Evolutionary conservation across 768 basidiomycete species (phyloP).

Genomic region (Kwoniella newhampshirensis): DNA sequence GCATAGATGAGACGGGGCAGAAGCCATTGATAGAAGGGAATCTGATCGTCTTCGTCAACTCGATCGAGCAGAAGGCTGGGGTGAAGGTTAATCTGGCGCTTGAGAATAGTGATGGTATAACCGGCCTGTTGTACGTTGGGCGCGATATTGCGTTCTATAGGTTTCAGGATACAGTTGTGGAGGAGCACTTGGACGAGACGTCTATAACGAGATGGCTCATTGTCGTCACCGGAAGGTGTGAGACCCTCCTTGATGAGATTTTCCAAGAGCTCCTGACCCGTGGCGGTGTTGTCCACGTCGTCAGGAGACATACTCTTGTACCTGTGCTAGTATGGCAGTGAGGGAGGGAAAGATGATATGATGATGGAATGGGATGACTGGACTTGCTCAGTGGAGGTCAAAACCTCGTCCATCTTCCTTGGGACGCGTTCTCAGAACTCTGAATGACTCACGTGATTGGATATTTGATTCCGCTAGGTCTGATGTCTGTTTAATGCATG

Average conservation of each 20-base stretch:
- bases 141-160: constrained; percentile 9
- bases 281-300: constrained; percentile 9
- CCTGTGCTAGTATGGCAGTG: constrained; percentile 3
- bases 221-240: constrained; percentile 16
- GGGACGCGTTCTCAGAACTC: no score
- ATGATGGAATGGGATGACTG: constrained; percentile 3
- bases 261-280: constrained; percentile 28
- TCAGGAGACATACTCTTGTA: constrained; percentile 5
- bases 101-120: constrained; percentile 39
- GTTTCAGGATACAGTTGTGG: constrained; percentile 36
- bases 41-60: neutral
- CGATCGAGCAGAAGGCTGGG: constrained; percentile 29
- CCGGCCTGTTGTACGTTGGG: constrained; percentile 13
- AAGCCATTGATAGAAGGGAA: constrained; percentile 46
- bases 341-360: neutral
- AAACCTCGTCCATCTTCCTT: no score
- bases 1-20: constrained; percentile 35
- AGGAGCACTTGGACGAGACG: constrained; percentile 38
- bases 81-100: constrained; percentile 23
- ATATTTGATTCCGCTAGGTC: no score
- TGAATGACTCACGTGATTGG: no score
- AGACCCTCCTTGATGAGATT: constrained; percentile 42
- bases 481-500: no score
- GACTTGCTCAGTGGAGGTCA: no score
- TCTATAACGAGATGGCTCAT: constrained; percentile 30